Evolutionary conservation across 371 early-diverging fungal genomes (phyloP), one percentile per base, ranked within the genome.

Genomic region (Mortierella sp.): DNA sequence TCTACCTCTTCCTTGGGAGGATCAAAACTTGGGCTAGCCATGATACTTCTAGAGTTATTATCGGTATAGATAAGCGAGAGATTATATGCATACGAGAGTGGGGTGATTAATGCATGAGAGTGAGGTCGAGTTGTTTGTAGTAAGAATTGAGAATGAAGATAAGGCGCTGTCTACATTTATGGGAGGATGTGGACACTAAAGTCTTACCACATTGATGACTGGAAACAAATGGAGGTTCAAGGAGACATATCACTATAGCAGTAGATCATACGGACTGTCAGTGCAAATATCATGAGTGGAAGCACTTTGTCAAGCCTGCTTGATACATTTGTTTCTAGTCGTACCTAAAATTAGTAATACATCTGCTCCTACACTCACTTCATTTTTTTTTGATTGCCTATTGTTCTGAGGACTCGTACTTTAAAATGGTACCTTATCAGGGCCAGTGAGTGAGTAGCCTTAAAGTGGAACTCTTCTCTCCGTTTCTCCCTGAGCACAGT

Each of bases 1-100:
- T 72, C 54, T 9, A 72, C 31, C 5, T 35, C 37, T 23, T 28
- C 57, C 2, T 22, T 47, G 7, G 76, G 76, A 13, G 77, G 68
- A 22, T 26, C 28, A 13, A 43, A 42, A 12, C 23, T 43, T 29
- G 34, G 23, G 43, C 23, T 34, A 1, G 34, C 13, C 40, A 37
- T 32, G 53, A 12, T 42, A 26, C 3, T 43, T 57, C 28, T 10
- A n/a, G 45, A 34, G 54, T 26, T 23, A 40, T 6, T 49, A 60
- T 28, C 28, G n/a, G n/a, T n/a, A 17, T 15, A 5, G 61, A 37
- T 55, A n/a, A n/a, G n/a, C n/a, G n/a, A n/a, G n/a, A n/a, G 42
- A 43, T 43, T 43, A 15, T 12, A 13, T 12, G 15, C 7, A 13
- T 12, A 43, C 13, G 15, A 43, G 2, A 9, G 43, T 43, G 43